Percentiles rank a stretch among this genome's conserved stretches.
phyloP scores from a whole-genome alignment of 257 asterid genomes.

The Penstemon barbatus region DNA sequence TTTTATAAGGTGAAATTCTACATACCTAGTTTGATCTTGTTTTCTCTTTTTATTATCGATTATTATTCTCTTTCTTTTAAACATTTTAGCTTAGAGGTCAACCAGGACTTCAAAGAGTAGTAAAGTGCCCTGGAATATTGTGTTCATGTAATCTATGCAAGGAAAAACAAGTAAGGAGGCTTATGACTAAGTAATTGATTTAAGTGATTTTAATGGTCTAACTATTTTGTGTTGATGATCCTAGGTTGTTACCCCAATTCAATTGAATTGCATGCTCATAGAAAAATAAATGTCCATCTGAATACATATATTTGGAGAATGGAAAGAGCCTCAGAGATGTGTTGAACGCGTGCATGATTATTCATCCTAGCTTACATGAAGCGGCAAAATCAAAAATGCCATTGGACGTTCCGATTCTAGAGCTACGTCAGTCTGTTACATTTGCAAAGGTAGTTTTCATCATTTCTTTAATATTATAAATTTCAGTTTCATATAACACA shows the following conservation, averaged over 20 bases:
- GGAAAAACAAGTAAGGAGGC: conserved; percentile 50
- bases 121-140: conserved; percentile 65
- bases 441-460: conserved; percentile 27
- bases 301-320: conserved; percentile 69
- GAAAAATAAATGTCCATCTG: conserved; percentile 81
- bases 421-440: conserved; percentile 41
- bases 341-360: conserved; percentile 64
- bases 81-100: conserved; percentile 45
- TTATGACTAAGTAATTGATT: background rate
- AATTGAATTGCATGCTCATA: conserved; percentile 77
- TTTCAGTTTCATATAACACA: conserved; percentile 18
- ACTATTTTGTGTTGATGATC: conserved; percentile 27
- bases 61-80: conserved; percentile 24
- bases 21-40: too few species aligned
- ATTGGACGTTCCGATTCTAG: conserved; percentile 46
- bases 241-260: conserved; percentile 74
- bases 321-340: conserved; percentile 75
- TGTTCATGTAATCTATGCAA: conserved; percentile 75
- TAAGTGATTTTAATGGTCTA: conserved; percentile 20
- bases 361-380: conserved; percentile 53
- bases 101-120: conserved; percentile 52
- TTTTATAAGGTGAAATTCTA: too few species aligned
- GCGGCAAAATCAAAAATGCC: conserved; percentile 48
- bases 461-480: background rate
- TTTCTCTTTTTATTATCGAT: background rate